Base-by-base conservation (phyloP, 139 green algal genomes). In the Picochlorum costavermella region DNA sequence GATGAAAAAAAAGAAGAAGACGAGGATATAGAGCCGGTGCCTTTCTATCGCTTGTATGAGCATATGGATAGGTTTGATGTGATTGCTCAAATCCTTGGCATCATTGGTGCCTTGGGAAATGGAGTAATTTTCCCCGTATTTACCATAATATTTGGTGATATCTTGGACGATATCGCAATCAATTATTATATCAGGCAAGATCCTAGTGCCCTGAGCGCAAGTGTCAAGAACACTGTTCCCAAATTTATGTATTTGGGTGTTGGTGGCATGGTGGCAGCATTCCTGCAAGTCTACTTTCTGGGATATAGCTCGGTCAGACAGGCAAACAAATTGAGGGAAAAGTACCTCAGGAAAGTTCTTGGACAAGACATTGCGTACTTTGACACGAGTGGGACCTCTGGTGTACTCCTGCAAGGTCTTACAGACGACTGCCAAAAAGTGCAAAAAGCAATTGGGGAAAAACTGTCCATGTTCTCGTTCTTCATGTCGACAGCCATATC, bases 321-420 rank as follows among this genome's bases (percentile, higher is more conserved):
- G 25, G 48, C 60, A 13, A 74, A 70, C 55, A 26, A 51, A 16
- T 73, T 85, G 20, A 63, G 81, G 23, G 60, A 60, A 25, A 17
- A 26, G 6, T 91, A 87, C 69, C 69, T 90, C 29, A 1, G 17
- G 2, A 63, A 81, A 1, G 76, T 88, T 26, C 73, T 97, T 45
- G 64, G 71, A 11, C 90, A 96, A 79, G 88, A 97, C 16, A 67
- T 94, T 4, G 70, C 60, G 1, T 96, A 85, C 75, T 96, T 93
- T 61, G 91, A 97, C 61, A 76, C 70, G 2, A 48, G 82, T 1
- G 76, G 74, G 26, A 88, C 67, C 0, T 77, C 76, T 28, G 84
- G 83, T 61, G 28, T 46, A 6, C 67, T 86, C 61, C 63, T 88
- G 63, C 77, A 89, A 46, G 81, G 83, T 4, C 71, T 92, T 26